Conservation (phyloP, 768 basidiomycete genomes). For the Mycena haematopus region DNA sequence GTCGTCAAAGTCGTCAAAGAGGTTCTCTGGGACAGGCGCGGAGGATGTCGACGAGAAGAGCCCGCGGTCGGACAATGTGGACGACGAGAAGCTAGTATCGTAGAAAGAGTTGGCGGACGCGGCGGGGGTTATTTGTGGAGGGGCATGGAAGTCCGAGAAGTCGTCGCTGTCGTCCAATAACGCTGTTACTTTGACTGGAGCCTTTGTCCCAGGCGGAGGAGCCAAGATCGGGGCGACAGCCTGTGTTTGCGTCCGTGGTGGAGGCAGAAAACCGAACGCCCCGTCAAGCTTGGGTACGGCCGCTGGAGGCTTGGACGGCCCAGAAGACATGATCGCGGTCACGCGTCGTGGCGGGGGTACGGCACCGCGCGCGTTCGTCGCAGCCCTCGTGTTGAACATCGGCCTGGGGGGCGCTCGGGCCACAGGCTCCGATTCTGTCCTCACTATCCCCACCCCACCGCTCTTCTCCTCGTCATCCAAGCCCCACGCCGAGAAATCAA, state of each 20-base stretch:
- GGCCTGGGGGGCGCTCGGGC: constrained; percentile 10
- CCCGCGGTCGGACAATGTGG: constrained; percentile 29
- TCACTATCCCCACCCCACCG: constrained; percentile 6
- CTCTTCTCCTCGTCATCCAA: constrained; percentile 29
- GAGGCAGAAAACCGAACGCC: constrained; percentile 24
- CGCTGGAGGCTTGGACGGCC: constrained; percentile 22
- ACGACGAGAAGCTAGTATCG: constrained; percentile 28
- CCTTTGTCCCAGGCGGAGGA: constrained; percentile 35
- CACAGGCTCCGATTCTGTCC: constrained; percentile 14
- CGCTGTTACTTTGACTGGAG: constrained; percentile 31
- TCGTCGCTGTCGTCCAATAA: constrained; percentile 53
- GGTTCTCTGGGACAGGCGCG: constrained; percentile 32
- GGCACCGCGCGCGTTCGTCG: constrained; percentile 11
- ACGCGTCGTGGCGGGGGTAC: constrained; percentile 33
- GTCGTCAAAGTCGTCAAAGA: constrained; percentile 56
- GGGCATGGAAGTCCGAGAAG: constrained; percentile 57
- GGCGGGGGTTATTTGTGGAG: constrained; percentile 33
- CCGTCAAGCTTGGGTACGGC: constrained; percentile 32
- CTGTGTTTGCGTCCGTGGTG: constrained; percentile 27
- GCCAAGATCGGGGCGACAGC: constrained; percentile 37
- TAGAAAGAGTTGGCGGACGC: constrained; percentile 27
- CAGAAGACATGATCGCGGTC: constrained; percentile 30
- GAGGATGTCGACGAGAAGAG: constrained; percentile 37
- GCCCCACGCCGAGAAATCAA: constrained; percentile 30
- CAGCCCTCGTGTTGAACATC: constrained; percentile 13